Evolutionary conservation across 345 rosid species (phyloP).

Genomic region (Moricandia arvensis): DNA sequence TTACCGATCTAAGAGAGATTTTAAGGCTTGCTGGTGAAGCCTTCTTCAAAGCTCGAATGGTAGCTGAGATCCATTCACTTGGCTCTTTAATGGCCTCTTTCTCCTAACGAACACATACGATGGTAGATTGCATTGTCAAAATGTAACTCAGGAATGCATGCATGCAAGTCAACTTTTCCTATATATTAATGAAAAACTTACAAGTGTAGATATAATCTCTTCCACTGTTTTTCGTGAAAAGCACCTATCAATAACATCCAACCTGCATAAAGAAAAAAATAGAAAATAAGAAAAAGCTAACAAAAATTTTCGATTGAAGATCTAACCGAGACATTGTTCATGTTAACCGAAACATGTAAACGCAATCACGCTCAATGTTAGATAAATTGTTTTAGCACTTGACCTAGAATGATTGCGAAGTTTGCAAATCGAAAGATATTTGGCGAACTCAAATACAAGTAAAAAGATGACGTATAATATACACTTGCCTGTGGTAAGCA

Average conservation of each 20-base stretch:
- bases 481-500: constrained; percentile 54
- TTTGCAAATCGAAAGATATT: too few species aligned
- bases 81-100: constrained; percentile 37
- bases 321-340: background rate
- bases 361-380: background rate
- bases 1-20: constrained; percentile 73
- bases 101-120: constrained; percentile 45
- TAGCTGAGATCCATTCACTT: constrained; percentile 56
- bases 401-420: background rate
- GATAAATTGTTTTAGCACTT: background rate
- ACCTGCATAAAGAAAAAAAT: constrained; percentile 23
- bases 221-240: constrained; percentile 66
- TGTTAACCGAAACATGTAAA: background rate
- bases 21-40: constrained; percentile 91
- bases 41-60: constrained; percentile 53
- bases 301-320: constrained; percentile 1
- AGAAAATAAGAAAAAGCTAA: background rate
- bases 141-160: background rate
- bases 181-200: constrained; percentile 37
- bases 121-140: constrained; percentile 1
- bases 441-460: background rate
- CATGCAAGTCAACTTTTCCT: background rate
- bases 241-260: constrained; percentile 59
- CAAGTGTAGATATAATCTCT: constrained; percentile 72
- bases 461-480: background rate